Evolutionary conservation across 2,329 filamentous ascomycete genomes (phyloP).

Genomic region (Davidsoniella australis): DNA sequence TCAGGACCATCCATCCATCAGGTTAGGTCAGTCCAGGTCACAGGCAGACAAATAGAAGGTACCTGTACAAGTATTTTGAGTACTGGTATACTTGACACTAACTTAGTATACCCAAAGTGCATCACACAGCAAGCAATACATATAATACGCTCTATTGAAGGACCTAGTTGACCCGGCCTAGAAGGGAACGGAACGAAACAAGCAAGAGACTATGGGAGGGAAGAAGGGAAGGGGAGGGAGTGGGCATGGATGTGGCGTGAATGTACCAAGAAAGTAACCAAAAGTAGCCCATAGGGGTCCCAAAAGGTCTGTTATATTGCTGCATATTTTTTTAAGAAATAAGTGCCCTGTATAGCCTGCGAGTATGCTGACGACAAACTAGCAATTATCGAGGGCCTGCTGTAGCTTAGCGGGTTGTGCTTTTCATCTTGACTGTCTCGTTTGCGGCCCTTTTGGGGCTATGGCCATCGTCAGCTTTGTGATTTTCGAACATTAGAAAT

Average conservation of each 20-base stretch:
- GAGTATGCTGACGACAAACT: too few species aligned
- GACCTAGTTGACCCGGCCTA: conserved; percentile 2
- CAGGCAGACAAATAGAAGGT: conserved; percentile 1
- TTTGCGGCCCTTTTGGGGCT: too few species aligned
- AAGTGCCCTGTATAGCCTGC: too few species aligned
- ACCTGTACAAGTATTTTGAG: neutral
- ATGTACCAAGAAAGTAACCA: conserved; percentile 4
- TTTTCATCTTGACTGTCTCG: too few species aligned
- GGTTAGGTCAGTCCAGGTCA: neutral
- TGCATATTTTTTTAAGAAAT: too few species aligned
- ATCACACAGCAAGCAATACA: neutral
- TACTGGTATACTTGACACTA: too few species aligned
- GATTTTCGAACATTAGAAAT: too few species aligned
- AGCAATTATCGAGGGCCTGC: too few species aligned
- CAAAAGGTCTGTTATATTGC: neutral
- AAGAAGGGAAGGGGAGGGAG: conserved; percentile 4
- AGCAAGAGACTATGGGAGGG: conserved; percentile 2
- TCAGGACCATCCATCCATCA: neutral
- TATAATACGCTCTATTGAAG: neutral
- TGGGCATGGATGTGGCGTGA: conserved; percentile 4
- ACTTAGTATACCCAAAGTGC: neutral
- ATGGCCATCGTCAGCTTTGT: too few species aligned
- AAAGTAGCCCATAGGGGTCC: neutral
- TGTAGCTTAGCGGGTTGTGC: too few species aligned
- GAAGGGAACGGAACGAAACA: conserved; percentile 6